Evolutionary conservation across 2,329 filamentous ascomycete species (phyloP).

Genomic region (Fusarium sp.): DNA sequence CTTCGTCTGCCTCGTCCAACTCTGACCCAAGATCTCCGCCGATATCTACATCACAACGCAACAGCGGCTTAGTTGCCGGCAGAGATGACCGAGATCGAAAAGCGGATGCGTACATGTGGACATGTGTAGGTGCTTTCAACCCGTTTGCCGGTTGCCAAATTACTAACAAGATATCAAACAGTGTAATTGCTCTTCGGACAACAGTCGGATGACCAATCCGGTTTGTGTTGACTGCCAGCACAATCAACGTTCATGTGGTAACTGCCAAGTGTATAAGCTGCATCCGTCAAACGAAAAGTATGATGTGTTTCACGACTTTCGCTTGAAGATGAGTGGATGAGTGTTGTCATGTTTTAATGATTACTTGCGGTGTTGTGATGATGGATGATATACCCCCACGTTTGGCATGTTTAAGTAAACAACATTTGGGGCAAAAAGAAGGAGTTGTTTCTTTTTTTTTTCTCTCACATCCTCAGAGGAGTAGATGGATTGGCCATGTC

Average conservation of each 20-base stretch:
- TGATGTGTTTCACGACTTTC: background rate
- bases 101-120: constrained; percentile 45
- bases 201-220: constrained; percentile 11
- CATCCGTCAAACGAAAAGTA: constrained; percentile 6
- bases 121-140: constrained; percentile 45
- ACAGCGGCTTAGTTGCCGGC: constrained; percentile 3
- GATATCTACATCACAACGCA: constrained; percentile 13
- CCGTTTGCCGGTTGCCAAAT: background rate
- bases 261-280: constrained; percentile 9
- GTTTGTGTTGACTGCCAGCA: constrained; percentile 20
- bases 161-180: constrained; percentile 26
- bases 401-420: constrained; percentile 1
- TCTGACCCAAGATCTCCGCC: constrained; percentile 12
- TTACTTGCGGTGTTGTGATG: background rate
- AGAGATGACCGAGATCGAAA: constrained; percentile 19
- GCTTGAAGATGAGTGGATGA: background rate
- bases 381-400: constrained; percentile 20
- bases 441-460: background rate
- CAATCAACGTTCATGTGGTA: constrained; percentile 17
- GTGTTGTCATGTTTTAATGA: background rate
- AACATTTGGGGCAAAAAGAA: background rate
- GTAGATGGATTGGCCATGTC: background rate
- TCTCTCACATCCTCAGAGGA: background rate
- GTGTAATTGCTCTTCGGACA: constrained; percentile 36
- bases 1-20: constrained; percentile 9